Base-by-base conservation (phyloP, 164 flowering plant species). In the Liquidambar formosana region DNA sequence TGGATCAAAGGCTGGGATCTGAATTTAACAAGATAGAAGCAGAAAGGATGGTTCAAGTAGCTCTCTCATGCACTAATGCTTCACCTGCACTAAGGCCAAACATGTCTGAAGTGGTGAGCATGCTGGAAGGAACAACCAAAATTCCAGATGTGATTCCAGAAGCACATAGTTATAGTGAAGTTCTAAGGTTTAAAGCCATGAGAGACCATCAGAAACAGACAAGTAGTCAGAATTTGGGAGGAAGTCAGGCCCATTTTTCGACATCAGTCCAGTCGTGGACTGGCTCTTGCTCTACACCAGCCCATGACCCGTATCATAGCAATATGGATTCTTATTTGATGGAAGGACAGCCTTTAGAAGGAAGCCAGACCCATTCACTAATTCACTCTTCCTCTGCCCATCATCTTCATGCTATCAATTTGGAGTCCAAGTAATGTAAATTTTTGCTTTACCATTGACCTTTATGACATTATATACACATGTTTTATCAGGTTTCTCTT, bases 1-100 rank as follows among this genome's bases (percentile, higher is more conserved):
- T 69, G 14, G 72, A 69, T 26, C 15, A 61, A 22, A 69, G 49
- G 49, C 72, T 69, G 23, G 72, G 72, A 69, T 69, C 72, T 48
- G 64, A 69, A 49, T 61, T 69, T 46, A 69, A 60, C 65, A 18
- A 69, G 27, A 47, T 60, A 28, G 72, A 69, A 49, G 72, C 57
- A 5, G 72, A 69, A 69, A 61, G 65, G 41, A 69, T 67, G 70
- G 45, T 67, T 53, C 46, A 60, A 45, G 22, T 67, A 65, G 46
- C 66, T 63, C 52, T 63, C 9, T 13, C 51, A 52, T 65, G 68
- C 57, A 65, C 68, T 21, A 52, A 65, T 65, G 68, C 58, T 28
- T 44, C 68, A 9, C 27, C 58, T 1, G 27, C 68, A 11, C 58
- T 65, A 10, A 51, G 68, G 58, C 68, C 68, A 65, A 28, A 16